Conservation (phyloP, 164 flowering plant genomes). For the Piper betle region DNA sequence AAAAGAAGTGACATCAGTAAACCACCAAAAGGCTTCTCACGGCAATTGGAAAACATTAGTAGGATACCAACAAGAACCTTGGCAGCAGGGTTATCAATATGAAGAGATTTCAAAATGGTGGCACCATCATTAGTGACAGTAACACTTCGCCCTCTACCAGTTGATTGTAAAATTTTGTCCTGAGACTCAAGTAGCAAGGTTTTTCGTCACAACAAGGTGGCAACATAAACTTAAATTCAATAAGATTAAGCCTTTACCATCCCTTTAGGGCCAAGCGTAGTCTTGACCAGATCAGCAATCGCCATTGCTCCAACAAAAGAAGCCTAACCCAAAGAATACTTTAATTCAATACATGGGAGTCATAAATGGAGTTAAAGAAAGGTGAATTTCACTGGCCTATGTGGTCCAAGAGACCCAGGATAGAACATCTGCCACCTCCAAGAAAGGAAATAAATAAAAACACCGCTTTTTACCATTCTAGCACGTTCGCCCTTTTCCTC, state of each 20-base stretch:
- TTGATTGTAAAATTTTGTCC: constrained; percentile 95
- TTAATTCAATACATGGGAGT: background rate
- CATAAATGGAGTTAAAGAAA: background rate
- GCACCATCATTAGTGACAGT: constrained; percentile 99
- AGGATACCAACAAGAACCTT: constrained; percentile 98
- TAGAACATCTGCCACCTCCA: background rate
- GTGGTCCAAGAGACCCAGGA: background rate
- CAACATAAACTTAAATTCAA: background rate
- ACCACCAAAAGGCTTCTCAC: background rate
- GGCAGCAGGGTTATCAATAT: constrained; percentile 94
- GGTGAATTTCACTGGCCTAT: no score
- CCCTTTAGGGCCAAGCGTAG: constrained; percentile 97
- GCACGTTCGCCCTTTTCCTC: constrained; percentile 98
- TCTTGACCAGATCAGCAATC: constrained; percentile 89
- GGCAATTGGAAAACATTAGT: background rate
- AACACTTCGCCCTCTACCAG: constrained; percentile 73
- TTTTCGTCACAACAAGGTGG: background rate
- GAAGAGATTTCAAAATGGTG: constrained; percentile 87
- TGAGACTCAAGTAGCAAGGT: constrained; percentile 8
- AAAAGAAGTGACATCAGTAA: no score
- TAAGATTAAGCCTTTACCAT: constrained; percentile 43
- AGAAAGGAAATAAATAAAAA: background rate
- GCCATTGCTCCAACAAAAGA: constrained; percentile 98
- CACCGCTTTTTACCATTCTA: constrained; percentile 54
- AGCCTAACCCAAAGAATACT: constrained; percentile 28